Conservation (phyloP, 2,329 filamentous ascomycete species). For the Pseudomassariella vexata region DNA sequence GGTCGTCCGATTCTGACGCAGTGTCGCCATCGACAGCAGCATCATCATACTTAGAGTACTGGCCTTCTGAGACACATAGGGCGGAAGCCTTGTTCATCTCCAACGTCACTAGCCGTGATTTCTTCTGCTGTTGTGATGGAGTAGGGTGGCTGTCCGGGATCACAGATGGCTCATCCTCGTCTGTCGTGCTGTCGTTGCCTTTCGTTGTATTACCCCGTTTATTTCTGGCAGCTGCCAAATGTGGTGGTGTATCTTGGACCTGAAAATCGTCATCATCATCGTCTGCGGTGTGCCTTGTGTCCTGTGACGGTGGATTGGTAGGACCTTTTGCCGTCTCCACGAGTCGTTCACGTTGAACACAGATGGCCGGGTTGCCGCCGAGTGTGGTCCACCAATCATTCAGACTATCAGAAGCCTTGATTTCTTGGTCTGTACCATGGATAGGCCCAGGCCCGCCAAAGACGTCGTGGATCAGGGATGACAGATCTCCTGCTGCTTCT, state of each 20-base stretch:
- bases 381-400: conserved; percentile 47
- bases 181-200: conserved; percentile 11
- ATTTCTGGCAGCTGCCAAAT: conserved; percentile 25
- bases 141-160: conserved; percentile 14
- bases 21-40: conserved; percentile 20
- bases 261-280: conserved; percentile 46
- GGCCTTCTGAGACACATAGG: no score
- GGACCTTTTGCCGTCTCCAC: conserved; percentile 8
- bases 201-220: conserved; percentile 12
- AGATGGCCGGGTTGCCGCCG: conserved; percentile 16
- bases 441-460: conserved; percentile 32
- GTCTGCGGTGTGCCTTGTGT: conserved; percentile 14
- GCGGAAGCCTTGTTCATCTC: no score
- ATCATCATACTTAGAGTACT: conserved; percentile 16
- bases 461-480: conserved; percentile 32
- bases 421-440: conserved; percentile 20
- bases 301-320: conserved; percentile 9
- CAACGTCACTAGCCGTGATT: conserved; percentile 13
- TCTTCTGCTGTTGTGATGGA: conserved; percentile 9
- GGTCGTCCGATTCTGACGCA: conserved; percentile 21
- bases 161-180: conserved; percentile 12
- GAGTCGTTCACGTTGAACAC: conserved; percentile 7
- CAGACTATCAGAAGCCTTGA: conserved; percentile 27
- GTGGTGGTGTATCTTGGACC: conserved; percentile 41
- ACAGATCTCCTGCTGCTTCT: conserved; percentile 23